Evolutionary conservation across 164 flowering plant genomes (phyloP).

Genomic region (Sextonia rubra): DNA sequence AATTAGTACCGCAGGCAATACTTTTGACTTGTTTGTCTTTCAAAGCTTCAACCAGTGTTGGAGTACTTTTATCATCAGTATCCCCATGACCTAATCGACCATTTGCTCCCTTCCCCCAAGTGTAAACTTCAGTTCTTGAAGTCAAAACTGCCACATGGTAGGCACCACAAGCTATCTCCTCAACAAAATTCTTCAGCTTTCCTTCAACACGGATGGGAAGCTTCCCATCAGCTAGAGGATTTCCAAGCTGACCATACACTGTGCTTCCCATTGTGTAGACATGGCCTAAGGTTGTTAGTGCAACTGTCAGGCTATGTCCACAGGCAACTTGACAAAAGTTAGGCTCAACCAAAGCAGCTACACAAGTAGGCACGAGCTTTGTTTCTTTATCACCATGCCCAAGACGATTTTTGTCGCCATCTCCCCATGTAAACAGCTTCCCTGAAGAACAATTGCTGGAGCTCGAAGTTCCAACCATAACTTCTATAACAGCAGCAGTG

Average conservation of each 20-base stretch:
- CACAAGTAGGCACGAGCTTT: constrained; percentile 59
- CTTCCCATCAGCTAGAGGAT: constrained; percentile 55
- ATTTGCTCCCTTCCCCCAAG: constrained; percentile 94
- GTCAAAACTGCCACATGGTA: constrained; percentile 84
- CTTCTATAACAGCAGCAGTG: constrained; percentile 81
- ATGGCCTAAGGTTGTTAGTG: constrained; percentile 65
- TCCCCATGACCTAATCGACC: constrained; percentile 96
- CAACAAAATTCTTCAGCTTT: constrained; percentile 44
- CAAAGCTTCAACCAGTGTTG: constrained; percentile 62
- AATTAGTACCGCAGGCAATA: constrained; percentile 78
- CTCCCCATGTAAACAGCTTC: constrained; percentile 92
- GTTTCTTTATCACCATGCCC: constrained; percentile 80
- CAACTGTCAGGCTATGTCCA: constrained; percentile 66
- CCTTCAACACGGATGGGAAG: constrained; percentile 54
- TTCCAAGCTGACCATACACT: constrained; percentile 72
- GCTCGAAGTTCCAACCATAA: constrained; percentile 21
- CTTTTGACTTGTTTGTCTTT: constrained; percentile 80
- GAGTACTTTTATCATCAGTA: constrained; percentile 49
- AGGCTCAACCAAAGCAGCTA: constrained; percentile 45
- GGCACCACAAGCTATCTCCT: constrained; percentile 86
- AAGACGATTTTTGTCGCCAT: constrained; percentile 76
- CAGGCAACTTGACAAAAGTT: constrained; percentile 73
- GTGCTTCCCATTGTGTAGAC: constrained; percentile 83
- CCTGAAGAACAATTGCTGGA: constrained; percentile 38
- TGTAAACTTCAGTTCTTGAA: constrained; percentile 78